Base-by-base conservation (phyloP, 768 basidiomycete species). In the Leccinum truebloodii region DNA sequence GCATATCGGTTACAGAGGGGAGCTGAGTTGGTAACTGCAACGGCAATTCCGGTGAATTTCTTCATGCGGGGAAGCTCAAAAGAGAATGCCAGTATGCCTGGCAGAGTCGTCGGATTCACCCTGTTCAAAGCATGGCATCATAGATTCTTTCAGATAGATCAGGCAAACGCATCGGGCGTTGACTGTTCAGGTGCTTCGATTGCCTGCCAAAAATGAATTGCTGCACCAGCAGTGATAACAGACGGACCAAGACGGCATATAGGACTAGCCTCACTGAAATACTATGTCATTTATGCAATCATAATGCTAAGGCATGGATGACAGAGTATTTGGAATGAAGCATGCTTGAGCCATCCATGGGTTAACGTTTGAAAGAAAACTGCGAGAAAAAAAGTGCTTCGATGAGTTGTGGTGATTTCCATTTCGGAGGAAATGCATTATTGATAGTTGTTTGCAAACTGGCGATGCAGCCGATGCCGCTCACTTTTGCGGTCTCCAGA, bases 1-100 rank as follows among this genome's bases (percentile, higher is more conserved):
- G 20, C 52, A 80, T 80, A 75, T 80, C 79, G 39, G 77, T 70
- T 26, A 80, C 81, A 22, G 71, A 63, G 30, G 83, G 81, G 24
- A 84, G 68, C 16, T 77, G 75, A 34, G 72, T 1, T 83, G 0
- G 80, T 78, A 20, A 86, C 70, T 3, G 72, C 80, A 57, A 85
- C 0, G 71, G 30, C 75, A 76, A 54, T 77, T 73, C 55, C 80
- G 76, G 53, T 77, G 73, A 13, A 34, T 20, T n/a, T 52, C 32
- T 13, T 34, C 30, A 34, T 9, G n/a, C 1, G 12, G n/a, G 28
- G 30, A 24, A 52, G 28, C 51, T 32, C 51, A 3, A 13, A 12
- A 6, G n/a, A n/a, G 24, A 12, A 9, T 18, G 51, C 3, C 16
- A 52, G 18, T 10, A 28, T 28, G 18, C 18, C 50, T 28, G 30